Percentiles rank a stretch among this genome's conserved stretches.
These are phyloP conservation scores for Pelargonium myrrhifolium DNA, from an alignment of 441 rosid genomes.

Conservation along the genomic window DNA sequence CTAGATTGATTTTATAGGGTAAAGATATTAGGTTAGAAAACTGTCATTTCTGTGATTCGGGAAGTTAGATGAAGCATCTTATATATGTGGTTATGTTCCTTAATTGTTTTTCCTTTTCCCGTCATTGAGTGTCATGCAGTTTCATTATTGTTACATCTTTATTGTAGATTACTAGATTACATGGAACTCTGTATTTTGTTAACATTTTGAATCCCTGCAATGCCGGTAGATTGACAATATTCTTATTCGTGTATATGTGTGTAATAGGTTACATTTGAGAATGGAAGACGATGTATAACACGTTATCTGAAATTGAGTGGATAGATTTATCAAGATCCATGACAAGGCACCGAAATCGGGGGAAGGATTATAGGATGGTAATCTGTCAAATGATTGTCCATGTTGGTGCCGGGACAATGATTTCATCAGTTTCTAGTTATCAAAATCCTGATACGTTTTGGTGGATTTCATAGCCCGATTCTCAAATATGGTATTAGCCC, in stretches of 20 bases:
- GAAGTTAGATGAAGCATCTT: not conserved
- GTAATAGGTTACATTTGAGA: too few species aligned
- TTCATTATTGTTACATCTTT: not conserved
- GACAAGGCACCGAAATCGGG: too few species aligned
- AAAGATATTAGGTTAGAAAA: not conserved
- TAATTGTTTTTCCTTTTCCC: not conserved
- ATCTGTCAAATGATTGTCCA: too few species aligned
- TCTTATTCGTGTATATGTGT: not conserved
- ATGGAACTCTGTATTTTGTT: not conserved
- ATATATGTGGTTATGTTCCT: not conserved
- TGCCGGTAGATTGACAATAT: not conserved
- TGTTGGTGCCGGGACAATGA: too few species aligned
- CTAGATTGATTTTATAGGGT: too few species aligned
- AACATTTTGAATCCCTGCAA: not conserved
- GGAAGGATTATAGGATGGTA: too few species aligned
- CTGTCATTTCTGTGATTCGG: not conserved
- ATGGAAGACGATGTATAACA: too few species aligned
- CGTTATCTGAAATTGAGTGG: too few species aligned
- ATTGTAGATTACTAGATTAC: not conserved
- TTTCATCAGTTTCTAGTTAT: too few species aligned
- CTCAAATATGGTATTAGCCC: not conserved
- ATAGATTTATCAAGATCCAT: too few species aligned
- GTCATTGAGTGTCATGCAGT: not conserved
- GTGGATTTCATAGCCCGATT: not conserved
- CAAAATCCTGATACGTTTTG: not conserved